Evolutionary conservation across 2,329 filamentous ascomycete genomes (phyloP).

Genomic region (Pseudocercospora eumusae): DNA sequence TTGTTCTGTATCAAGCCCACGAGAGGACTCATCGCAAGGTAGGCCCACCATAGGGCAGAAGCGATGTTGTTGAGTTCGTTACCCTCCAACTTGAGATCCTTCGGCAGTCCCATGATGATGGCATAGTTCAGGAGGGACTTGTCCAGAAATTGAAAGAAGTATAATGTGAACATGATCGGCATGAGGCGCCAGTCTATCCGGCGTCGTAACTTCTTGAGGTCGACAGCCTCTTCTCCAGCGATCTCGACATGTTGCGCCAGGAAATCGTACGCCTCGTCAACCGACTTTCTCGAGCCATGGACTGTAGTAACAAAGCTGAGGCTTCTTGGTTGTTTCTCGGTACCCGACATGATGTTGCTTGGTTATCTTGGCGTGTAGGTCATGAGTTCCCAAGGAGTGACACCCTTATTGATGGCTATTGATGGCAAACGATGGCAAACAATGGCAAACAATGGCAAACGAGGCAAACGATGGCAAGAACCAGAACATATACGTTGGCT

Average conservation of each 20-base stretch:
- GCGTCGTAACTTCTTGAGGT: constrained; percentile 21
- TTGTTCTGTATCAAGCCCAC: constrained; percentile 41
- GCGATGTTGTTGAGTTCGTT: constrained; percentile 27
- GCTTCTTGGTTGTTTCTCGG: background rate
- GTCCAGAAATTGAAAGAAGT: constrained; percentile 28
- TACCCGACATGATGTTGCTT: background rate
- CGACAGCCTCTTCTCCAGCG: constrained; percentile 15
- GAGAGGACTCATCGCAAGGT: constrained; percentile 20
- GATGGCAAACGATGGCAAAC: too few relatives aligned
- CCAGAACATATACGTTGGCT: constrained; percentile 2
- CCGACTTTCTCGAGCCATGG: constrained; percentile 8
- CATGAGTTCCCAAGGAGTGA: constrained; percentile 6
- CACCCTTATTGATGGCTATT: background rate
- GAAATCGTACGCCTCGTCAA: constrained; percentile 22
- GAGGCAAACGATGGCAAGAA: background rate
- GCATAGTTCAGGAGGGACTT: constrained; percentile 67
- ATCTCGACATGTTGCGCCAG: constrained; percentile 16
- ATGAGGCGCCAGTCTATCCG: constrained; percentile 28
- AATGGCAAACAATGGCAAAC: too few relatives aligned
- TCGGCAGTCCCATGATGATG: constrained; percentile 60
- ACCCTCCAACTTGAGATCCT: constrained; percentile 26
- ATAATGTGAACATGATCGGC: constrained; percentile 17
- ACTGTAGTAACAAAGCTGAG: background rate
- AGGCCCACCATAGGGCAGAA: constrained; percentile 25
- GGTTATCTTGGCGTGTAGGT: background rate